These are phyloP conservation scores for Pseudozyma flocculosa DNA, from an alignment of 1,284 basidiomycete genomes.

Conservation along the genomic window DNA sequence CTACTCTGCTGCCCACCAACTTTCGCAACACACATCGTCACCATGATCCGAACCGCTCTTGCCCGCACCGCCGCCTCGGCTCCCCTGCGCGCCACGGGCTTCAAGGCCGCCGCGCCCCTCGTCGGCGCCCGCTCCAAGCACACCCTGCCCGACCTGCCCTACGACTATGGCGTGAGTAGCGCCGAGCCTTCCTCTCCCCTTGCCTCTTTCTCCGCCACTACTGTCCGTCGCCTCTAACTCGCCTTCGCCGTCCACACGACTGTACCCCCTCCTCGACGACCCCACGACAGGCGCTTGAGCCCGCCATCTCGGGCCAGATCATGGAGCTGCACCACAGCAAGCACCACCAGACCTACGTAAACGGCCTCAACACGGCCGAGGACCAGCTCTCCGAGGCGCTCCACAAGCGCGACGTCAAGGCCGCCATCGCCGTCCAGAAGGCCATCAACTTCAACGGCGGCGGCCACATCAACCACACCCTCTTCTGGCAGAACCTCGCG, in stretches of 20 bases:
- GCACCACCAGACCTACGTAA: conserved; percentile 58
- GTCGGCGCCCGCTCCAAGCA: conserved; percentile 47
- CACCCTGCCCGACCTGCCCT: conserved; percentile 57
- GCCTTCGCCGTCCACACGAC: too few relatives aligned
- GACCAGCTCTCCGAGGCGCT: conserved; percentile 46
- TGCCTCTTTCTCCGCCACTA: background rate
- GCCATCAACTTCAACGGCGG: conserved; percentile 58
- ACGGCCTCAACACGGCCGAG: conserved; percentile 53
- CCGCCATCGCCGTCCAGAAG: conserved; percentile 39
- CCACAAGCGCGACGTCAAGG: conserved; percentile 46
- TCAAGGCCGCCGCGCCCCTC: conserved; percentile 9
- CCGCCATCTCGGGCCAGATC: conserved; percentile 53
- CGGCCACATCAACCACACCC: conserved; percentile 57
- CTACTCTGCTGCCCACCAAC: too few relatives aligned
- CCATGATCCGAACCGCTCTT: conserved; percentile 41
- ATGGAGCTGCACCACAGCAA: conserved; percentile 57
- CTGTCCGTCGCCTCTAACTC: too few relatives aligned
- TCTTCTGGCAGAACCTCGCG: conserved; percentile 57
- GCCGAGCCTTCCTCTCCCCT: background rate
- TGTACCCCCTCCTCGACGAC: too few relatives aligned
- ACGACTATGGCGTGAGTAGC: conserved; percentile 44
- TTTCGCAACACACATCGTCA: too few relatives aligned
- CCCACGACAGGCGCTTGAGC: conserved; percentile 55
- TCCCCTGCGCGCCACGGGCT: background rate
- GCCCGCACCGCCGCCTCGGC: conserved; percentile 13